Base-by-base conservation (phyloP, 805 yeast species). In the Monosporozyma unispora region DNA sequence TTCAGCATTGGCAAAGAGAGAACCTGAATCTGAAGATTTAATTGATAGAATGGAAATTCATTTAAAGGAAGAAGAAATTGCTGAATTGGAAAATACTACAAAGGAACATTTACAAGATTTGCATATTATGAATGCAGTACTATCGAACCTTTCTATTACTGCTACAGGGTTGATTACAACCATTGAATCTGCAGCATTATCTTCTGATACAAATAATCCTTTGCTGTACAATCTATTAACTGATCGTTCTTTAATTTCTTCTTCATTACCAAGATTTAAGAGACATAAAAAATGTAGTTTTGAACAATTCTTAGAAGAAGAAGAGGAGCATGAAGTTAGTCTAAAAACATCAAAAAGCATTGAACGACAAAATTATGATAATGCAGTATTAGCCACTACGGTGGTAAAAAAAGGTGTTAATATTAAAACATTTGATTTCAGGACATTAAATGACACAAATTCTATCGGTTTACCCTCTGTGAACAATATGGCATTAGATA, bases 131-230 rank as follows among this genome's bases (percentile, higher is more conserved):
- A 74, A 81, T 46, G 67, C 42, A 23, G 63, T 71, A 2, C 64
- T 84, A 1, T 69, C 88, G 35, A 64, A 68, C 2, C 51, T 82
- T 2, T 79, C 87, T 0, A 52, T 69, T 3, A 65, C 78, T 1
- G 79, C 90, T 0, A 81, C 95, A 0, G 99, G 96, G 0, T 70
- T 93, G 2, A 84, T 93, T 31, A 91, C 98, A 0, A 87, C 97
- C 0, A 86, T 95, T 0, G 66, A 72, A 9, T 79, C 87, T 21
- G 91, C 95, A 25, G 80, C 86, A 7, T 62, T 65, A 38, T 60
- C 61, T 16, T 50, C 66, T 4, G 64, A 62, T 46, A 64, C 64
- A 11, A 75, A 77, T 52, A 93, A 93, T 63, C 99, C 99, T 1
- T 76, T 93, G 40, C 80, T 93, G 14, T 87, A 90, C 66, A 93